Percentiles rank a stretch among this genome's conserved stretches.
Conservation (phyloP, 2,329 filamentous ascomycete species). For the Colletotrichum tropicale region DNA sequence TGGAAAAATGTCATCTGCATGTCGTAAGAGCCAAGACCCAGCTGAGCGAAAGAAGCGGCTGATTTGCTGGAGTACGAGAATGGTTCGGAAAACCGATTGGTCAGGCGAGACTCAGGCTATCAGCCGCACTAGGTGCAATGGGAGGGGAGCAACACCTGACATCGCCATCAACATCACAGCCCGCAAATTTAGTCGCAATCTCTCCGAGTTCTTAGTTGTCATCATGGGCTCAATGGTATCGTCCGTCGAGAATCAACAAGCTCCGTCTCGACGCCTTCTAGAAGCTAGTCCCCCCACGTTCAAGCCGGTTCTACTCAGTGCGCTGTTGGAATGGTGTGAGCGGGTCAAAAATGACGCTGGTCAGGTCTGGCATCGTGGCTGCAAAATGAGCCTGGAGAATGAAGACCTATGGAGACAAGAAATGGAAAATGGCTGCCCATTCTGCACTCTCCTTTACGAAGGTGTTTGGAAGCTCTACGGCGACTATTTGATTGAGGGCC, state of each 20-base stretch:
- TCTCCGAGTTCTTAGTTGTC: not conserved
- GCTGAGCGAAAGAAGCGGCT: not conserved
- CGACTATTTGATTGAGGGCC: not conserved
- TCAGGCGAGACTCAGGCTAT: not conserved
- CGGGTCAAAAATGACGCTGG: not conserved
- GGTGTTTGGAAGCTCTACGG: not conserved
- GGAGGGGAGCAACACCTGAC: not conserved
- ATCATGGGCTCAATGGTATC: not conserved
- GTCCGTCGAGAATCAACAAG: not conserved
- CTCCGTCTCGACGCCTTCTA: not conserved
- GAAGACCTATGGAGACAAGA: not conserved
- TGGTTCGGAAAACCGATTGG: not conserved
- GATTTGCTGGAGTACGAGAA: not conserved
- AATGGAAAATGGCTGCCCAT: not conserved
- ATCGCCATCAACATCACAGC: not conserved
- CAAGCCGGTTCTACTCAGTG: not conserved
- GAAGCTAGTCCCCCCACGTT: not conserved
- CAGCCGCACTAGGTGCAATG: not conserved
- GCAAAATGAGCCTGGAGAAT: not conserved
- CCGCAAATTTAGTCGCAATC: not conserved
- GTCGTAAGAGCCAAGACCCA: not conserved
- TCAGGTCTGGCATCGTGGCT: not conserved
- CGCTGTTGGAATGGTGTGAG: not conserved
- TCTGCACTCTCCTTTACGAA: not conserved
- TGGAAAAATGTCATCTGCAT: not conserved